Evolutionary conservation across 495 filamentous ascomycete species (phyloP), one percentile per base, ranked within the genome.

Genomic region (Chaetomium cochliodes): DNA sequence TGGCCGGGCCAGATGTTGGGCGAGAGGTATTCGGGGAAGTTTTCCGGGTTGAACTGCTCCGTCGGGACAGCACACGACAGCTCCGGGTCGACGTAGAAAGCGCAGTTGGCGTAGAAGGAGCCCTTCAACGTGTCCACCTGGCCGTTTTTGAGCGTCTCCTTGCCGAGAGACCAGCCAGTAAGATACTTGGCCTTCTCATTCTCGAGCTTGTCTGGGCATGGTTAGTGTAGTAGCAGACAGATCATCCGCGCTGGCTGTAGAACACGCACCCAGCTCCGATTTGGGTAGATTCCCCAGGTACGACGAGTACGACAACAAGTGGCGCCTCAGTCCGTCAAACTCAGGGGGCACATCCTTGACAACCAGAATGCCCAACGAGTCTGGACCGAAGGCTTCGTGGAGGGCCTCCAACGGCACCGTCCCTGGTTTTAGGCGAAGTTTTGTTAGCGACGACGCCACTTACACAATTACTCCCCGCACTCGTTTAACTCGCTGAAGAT

Each of bases 21-120:
- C 51, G 80, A 80, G 9, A 86, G 70, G 60, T 86, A 86, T 70
- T 85, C 83, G 9, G 83, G 83, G 71, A 85, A 86, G 67, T 80
- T 80, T 61, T 86, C 84, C 3, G 85, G 67, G 66, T 84, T 85
- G 65, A 83, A 85, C 57, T 85, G 78, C 6, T 78, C 77, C 2
- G 87, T 83, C 3, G 82, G 82, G 23, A 71, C 82, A 8, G 88
- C 87, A 54, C 83, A 84, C 13, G 86, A 79, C 6, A 92, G 79
- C 2, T 70, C 62, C 2, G 86, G 80, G 65, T 90, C 84, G 56
- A 93, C 86, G 74, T 94, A 93, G 81, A 96, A 97, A 58, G 90
- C 90, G 76, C 92, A 96, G 78, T 98, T 97, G 73, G 93, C 88
- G 74, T 98, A 99, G 82, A 90, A 99, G 20, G 92, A 96, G 60